Percentiles rank a stretch among this genome's conserved stretches.
These are phyloP conservation scores for Colletotrichum sidae DNA, from an alignment of 2,329 filamentous ascomycete genomes.

Conservation along the genomic window DNA sequence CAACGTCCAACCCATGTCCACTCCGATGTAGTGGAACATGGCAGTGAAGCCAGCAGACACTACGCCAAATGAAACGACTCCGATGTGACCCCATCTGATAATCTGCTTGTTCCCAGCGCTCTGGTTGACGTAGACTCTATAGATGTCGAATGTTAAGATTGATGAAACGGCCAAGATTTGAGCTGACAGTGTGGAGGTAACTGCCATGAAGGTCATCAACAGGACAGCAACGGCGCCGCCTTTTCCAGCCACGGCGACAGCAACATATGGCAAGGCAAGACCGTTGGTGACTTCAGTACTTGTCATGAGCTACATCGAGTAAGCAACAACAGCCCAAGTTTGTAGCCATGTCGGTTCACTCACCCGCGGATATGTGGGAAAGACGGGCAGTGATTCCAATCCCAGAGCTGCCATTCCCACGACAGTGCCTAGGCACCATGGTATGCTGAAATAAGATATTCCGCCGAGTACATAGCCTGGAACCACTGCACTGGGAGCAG, in stretches of 20 bases:
- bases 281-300: constrained; percentile 73
- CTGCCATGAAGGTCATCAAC: constrained; percentile 80
- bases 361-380: constrained; percentile 63
- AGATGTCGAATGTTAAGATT: constrained; percentile 66
- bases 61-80: constrained; percentile 63
- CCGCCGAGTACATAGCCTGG: constrained; percentile 63
- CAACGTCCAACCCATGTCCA: constrained; percentile 51
- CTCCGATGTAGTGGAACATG: constrained; percentile 63
- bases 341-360: neutral
- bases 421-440: constrained; percentile 64
- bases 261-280: constrained; percentile 76
- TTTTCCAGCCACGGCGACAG: constrained; percentile 75
- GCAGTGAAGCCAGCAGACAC: constrained; percentile 65
- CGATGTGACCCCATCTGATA: constrained; percentile 63
- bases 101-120: constrained; percentile 59
- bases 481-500: constrained; percentile 57
- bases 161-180: constrained; percentile 66
- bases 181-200: constrained; percentile 68
- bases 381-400: constrained; percentile 58
- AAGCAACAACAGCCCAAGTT: neutral
- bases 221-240: constrained; percentile 77
- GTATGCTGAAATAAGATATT: constrained; percentile 65
- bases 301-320: constrained; percentile 57
- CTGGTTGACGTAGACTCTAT: constrained; percentile 61
- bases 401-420: constrained; percentile 61